A percentile compares a stretch with the other conserved stretches of the same genome.
phyloP scores from a whole-genome alignment of 1,284 basidiomycete species.

The Fomitopsis pinicola region DNA sequence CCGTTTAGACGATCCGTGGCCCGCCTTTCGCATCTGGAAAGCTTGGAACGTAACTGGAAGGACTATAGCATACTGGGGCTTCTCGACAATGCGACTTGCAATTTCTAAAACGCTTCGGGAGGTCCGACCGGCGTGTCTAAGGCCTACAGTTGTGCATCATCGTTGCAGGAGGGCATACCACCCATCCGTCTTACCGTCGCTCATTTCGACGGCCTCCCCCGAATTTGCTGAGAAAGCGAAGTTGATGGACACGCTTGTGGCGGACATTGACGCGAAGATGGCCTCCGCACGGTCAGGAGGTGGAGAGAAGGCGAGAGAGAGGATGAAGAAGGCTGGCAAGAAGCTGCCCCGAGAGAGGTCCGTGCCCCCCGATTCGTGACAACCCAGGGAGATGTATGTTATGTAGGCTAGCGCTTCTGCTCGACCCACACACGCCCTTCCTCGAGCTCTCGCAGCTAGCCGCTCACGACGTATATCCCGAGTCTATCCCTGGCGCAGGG shows the following conservation, averaged over 20 bases:
- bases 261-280: conserved; percentile 57
- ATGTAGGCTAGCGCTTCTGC: conserved; percentile 56
- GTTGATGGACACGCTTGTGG: conserved; percentile 65
- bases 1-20: background rate
- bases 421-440: conserved; percentile 89
- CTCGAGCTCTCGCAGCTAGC: conserved; percentile 86
- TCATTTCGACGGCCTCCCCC: conserved; percentile 61
- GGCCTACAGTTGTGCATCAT: background rate
- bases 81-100: background rate
- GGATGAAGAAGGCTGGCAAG: conserved; percentile 80
- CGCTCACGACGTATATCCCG: conserved; percentile 84
- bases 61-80: background rate
- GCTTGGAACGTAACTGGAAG: too few species aligned
- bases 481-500: conserved; percentile 84
- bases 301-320: conserved; percentile 67
- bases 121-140: conserved; percentile 4
- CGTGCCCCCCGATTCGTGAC: conserved; percentile 8
- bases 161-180: conserved; percentile 41
- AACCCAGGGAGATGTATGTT: too few species aligned
- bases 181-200: conserved; percentile 68
- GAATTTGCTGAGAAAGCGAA: conserved; percentile 65
- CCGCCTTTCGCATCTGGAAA: background rate
- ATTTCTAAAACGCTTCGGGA: background rate
- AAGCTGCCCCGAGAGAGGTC: conserved; percentile 85
- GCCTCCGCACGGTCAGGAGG: conserved; percentile 58